A percentile compares a stretch with the other conserved stretches of the same genome.
phyloP scores from a whole-genome alignment of 192 early-diverging fungal species.

The Allomyces arbusculus region DNA sequence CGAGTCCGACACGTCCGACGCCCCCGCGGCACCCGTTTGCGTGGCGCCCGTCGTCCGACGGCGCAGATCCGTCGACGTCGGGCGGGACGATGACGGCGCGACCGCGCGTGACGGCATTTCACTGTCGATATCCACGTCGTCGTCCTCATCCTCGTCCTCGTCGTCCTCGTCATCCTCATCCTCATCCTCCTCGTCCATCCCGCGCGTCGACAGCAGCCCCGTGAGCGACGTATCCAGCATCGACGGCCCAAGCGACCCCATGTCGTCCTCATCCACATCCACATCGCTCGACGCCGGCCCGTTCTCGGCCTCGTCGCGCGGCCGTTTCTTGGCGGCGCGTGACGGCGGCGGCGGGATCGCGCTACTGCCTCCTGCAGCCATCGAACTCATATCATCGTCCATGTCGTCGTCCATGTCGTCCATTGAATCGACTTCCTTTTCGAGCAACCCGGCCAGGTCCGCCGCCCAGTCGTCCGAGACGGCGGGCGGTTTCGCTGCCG shows the following conservation, averaged over 20 bases:
- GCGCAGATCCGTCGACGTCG: no score
- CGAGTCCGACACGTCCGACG: no score
- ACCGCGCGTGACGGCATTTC: no score
- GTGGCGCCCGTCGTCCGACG: no score
- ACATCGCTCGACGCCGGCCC: slow-evolving; percentile 18
- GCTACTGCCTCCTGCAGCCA: neutral
- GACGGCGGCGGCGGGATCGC: slow-evolving; percentile 1
- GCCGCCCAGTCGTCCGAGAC: neutral
- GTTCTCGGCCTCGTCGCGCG: slow-evolving; percentile 7
- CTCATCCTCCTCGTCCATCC: slow-evolving; percentile 6
- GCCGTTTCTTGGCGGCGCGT: slow-evolving; percentile 8
- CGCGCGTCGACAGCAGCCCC: slow-evolving; percentile 1
- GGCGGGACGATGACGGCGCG: no score
- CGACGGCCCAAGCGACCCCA: neutral
- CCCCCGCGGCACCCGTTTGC: no score
- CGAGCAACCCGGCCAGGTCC: slow-evolving; percentile 47
- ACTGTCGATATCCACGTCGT: no score
- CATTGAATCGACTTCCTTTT: slow-evolving; percentile 59
- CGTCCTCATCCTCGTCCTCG: neutral
- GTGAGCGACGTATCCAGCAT: neutral
- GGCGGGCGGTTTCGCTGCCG: no score
- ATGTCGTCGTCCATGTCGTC: slow-evolving; percentile 55
- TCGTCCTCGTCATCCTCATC: slow-evolving; percentile 1
- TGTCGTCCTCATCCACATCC: slow-evolving; percentile 11
- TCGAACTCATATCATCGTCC: slow-evolving; percentile 23